Evolutionary conservation across 352 stramenopile genomes (phyloP), one percentile per base, ranked within the genome.

Genomic region (Salisapilia sapeloensis): DNA sequence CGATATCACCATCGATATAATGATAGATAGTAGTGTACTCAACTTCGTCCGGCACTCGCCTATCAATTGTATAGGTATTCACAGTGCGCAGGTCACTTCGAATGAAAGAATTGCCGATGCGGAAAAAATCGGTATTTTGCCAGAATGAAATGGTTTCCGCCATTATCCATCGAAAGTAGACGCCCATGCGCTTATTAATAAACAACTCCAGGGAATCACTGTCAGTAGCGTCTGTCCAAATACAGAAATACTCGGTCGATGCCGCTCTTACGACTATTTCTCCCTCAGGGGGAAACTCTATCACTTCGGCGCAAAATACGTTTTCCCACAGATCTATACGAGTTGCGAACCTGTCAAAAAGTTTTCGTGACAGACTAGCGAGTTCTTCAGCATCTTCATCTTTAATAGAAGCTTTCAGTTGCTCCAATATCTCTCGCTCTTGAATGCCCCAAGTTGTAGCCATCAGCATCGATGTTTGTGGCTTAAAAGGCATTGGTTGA

Each of bases 111-210:
- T 31, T 42, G 22, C 35, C 44, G 1, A 41, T 27, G 29, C 29
- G 42, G 2, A 53, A n/a, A 16, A 44, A 53, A 23, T 53, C 45
- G 2, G 41, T 21, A 6, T 38, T 44, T 24, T 45, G 33, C 45
- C 45, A 53, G 11, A 44, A 28, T 16, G 38, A 29, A 14, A 38
- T 35, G 10, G 48, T 38, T 25, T 38, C 34, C 13, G 47, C 39
- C 20, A 24, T 31, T 4, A 53, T 25, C 3, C 13, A 20, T n/a
- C 34, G 39, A 12, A 43, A 45, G 30, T 53, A 53, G 34, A 44
- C 44, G 33, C 33, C 45, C 2, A 21, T 42, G 9, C 19, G 29
- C 0, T 15, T 5, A 2, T 34, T 29, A 2, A 44, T 24, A 36
- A 44, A 31, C 18, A 53, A 44, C 6, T 33, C 23, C 11, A 37